Base-by-base conservation (phyloP, 305 asterid species). In the Coffea humblotiana region DNA sequence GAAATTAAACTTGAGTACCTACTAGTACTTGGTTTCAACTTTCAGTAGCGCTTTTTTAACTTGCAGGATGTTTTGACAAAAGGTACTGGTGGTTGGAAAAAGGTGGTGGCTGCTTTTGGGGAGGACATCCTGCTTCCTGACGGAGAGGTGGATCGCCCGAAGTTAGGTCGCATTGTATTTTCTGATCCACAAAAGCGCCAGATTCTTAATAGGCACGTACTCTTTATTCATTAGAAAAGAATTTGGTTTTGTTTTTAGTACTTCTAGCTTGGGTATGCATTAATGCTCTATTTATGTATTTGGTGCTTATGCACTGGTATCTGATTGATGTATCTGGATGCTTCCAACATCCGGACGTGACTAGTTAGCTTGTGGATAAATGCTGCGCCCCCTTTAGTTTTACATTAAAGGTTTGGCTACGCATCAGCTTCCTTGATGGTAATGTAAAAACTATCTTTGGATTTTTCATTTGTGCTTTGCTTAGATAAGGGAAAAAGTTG, bases 131-230 rank as follows among this genome's bases (percentile, higher is more conserved):
- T 96, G 86, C 86, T 85, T 71, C 86, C 89, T 58, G 79, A 85
- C 69, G 98, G 98, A 75, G 98, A 91, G 84, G 93, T 96, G 56
- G 98, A 96, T 89, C 94, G 98, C 2, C 90, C 92, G n/a, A 92
- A 90, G 83, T 86, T 96, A 8, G 98, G 99, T 63, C 93, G 90
- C 78, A 88, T 92, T 35, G 97, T 96, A 43, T 96, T 96, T 79
- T 86, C 86, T 65, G 88, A 96, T 86, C 90, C 88, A 16, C 92
- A 87, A 82, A 91, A 88, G 83, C 97, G 98, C 23, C 97, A 93
- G 84, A 96, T 93, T 77, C 98, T 95, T 71, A 93, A 93, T 81
- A 90, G 97, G 99, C 93, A 83, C 12, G 60, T 52, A n/a, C 0
- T 12, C 15, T 27, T 27, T n/a, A 23, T 32, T 76, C 11, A 70